A percentile compares a stretch with the other conserved stretches of the same genome.
Conservation (phyloP, 495 filamentous ascomycete species). For the Aspergillus bridgeri region DNA sequence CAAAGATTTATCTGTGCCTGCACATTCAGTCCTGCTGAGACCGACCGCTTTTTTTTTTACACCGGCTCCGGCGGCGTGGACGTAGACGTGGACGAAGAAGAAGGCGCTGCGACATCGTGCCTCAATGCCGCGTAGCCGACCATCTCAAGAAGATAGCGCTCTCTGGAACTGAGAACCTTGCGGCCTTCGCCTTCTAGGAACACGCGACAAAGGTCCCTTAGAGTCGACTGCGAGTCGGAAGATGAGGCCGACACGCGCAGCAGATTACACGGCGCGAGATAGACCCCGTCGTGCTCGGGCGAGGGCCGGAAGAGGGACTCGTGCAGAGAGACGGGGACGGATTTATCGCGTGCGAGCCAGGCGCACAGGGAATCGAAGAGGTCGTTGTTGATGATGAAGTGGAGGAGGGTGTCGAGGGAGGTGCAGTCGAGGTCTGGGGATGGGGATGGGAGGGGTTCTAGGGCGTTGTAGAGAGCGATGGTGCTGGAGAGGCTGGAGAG, state of each 20-base stretch:
- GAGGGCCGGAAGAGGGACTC: conserved; percentile 9
- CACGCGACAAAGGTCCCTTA: conserved; percentile 24
- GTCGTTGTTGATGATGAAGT: conserved; percentile 33
- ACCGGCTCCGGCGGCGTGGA: background rate
- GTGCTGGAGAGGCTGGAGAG: conserved; percentile 8
- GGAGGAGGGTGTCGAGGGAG: conserved; percentile 28
- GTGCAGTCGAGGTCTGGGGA: conserved; percentile 31
- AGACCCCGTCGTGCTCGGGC: conserved; percentile 18
- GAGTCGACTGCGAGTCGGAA: background rate
- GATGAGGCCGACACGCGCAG: conserved; percentile 13
- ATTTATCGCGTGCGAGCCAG: conserved; percentile 27
- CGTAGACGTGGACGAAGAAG: background rate
- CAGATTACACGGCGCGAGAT: conserved; percentile 16
- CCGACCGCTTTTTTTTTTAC: background rate
- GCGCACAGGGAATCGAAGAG: conserved; percentile 40
- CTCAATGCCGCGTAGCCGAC: conserved; percentile 13
- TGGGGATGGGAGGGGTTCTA: conserved; percentile 19
- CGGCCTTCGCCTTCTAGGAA: conserved; percentile 30
- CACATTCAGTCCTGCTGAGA: background rate
- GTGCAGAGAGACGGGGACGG: conserved; percentile 10
- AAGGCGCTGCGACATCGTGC: background rate
- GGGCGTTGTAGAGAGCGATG: conserved; percentile 6
- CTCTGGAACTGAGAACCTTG: conserved; percentile 33
- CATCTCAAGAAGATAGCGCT: conserved; percentile 44
- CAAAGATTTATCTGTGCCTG: background rate